Conservation (phyloP, 441 rosid genomes). For the Populus hybrid region DNA sequence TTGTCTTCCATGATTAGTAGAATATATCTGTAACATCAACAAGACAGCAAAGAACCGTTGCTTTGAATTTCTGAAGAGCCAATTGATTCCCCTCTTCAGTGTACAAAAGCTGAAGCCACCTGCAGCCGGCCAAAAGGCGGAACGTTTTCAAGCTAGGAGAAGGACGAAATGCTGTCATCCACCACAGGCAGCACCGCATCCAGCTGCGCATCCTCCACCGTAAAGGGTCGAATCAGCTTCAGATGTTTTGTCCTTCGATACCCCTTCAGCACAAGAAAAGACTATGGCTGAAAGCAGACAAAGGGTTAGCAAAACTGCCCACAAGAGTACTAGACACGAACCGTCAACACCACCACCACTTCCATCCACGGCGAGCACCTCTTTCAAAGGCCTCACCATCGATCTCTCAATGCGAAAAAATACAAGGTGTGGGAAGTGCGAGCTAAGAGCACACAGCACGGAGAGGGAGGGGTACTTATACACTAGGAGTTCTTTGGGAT, state of each 20-base stretch:
- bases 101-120: not conserved
- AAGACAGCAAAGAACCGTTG: not conserved
- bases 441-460: not conserved
- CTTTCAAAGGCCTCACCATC: constrained; percentile 40
- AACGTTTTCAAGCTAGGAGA: not conserved
- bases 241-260: constrained; percentile 32
- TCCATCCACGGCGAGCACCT: constrained; percentile 14
- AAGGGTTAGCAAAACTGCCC: constrained; percentile 38
- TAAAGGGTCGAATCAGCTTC: constrained; percentile 20
- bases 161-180: constrained; percentile 15
- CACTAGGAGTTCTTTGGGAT: no score
- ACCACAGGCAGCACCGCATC: constrained; percentile 60
- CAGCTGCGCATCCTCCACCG: constrained; percentile 49
- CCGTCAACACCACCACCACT: constrained; percentile 13
- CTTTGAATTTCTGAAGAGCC: not conserved
- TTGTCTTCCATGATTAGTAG: not conserved
- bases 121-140: not conserved
- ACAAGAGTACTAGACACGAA: constrained; percentile 22
- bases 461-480: not conserved
- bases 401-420: not conserved
- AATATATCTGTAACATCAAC: not conserved
- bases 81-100: not conserved
- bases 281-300: constrained; percentile 38
- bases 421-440: not conserved
- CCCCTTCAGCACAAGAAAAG: constrained; percentile 52